Conservation (phyloP, 1,284 basidiomycete genomes). For the Erythrobasidium hasegawianum region DNA sequence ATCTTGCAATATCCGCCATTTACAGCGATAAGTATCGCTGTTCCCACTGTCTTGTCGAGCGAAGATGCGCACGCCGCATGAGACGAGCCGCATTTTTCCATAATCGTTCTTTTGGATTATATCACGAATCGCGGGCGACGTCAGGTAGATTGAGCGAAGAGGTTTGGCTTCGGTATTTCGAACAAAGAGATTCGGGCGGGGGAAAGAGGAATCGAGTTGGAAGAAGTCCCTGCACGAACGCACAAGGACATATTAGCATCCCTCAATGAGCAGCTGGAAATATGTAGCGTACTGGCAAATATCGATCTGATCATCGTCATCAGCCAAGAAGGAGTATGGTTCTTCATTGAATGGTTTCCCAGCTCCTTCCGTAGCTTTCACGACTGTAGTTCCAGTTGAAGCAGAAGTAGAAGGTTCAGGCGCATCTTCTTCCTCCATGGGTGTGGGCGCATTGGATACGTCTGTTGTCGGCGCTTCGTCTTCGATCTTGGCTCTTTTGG, state of each 20-base stretch:
- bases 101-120: slow-evolving; percentile 81
- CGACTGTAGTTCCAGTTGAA: slow-evolving; percentile 36
- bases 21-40: slow-evolving; percentile 52
- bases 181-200: slow-evolving; percentile 71
- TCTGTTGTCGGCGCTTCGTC: background rate
- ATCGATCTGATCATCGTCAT: slow-evolving; percentile 64
- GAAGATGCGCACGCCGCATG: slow-evolving; percentile 79
- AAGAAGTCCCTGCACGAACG: slow-evolving; percentile 61
- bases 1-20: slow-evolving; percentile 71
- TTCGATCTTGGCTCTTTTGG: slow-evolving; percentile 7
- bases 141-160: slow-evolving; percentile 79
- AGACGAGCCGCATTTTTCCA: slow-evolving; percentile 76
- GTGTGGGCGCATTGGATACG: too few relatives aligned
- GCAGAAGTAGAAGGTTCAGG: slow-evolving; percentile 6
- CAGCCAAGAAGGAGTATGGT: slow-evolving; percentile 77
- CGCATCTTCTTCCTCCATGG: background rate
- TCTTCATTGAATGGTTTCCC: slow-evolving; percentile 74
- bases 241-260: slow-evolving; percentile 4
- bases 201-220: slow-evolving; percentile 68
- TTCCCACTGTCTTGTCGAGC: slow-evolving; percentile 56
- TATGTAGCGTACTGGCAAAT: slow-evolving; percentile 62
- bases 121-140: slow-evolving; percentile 70
- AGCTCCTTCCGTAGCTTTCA: slow-evolving; percentile 52
- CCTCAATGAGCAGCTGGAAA: slow-evolving; percentile 3
- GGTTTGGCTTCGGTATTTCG: slow-evolving; percentile 76